Evolutionary conservation across 345 rosid genomes (phyloP).

Genomic region (Atalantia buxifolia): DNA sequence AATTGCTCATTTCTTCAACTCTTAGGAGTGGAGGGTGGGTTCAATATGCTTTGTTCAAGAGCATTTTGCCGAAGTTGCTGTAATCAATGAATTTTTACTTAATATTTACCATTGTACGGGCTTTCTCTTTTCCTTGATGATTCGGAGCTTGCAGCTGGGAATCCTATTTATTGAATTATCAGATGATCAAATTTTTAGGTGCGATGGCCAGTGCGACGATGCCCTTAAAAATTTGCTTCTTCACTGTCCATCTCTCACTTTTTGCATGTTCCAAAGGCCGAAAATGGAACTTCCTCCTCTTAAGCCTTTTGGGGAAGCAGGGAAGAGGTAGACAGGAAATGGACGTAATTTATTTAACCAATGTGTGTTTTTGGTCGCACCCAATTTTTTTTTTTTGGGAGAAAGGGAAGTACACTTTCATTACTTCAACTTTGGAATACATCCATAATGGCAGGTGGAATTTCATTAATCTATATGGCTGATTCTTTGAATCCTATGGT

Average conservation of each 20-base stretch:
- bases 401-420: too few species aligned
- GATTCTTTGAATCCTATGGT: too few species aligned
- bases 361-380: too few species aligned
- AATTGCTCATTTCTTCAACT: conserved; percentile 18
- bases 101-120: neutral
- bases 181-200: neutral
- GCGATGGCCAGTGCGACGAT: neutral
- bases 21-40: neutral
- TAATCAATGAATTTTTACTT: conserved; percentile 15
- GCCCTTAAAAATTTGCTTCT: neutral
- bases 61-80: conserved; percentile 6
- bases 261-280: neutral
- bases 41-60: conserved; percentile 7
- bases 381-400: too few species aligned
- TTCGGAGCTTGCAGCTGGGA: neutral
- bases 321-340: neutral
- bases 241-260: neutral
- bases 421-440: too few species aligned
- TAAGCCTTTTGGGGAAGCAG: neutral
- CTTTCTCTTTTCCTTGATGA: neutral
- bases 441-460: too few species aligned
- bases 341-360: neutral
- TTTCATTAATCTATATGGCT: too few species aligned
- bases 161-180: neutral
- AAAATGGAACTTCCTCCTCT: neutral